Evolutionary conservation across 1,284 basidiomycete species (phyloP), one percentile per base, ranked within the genome.

Genomic region (Moesziomyces aphidis): DNA sequence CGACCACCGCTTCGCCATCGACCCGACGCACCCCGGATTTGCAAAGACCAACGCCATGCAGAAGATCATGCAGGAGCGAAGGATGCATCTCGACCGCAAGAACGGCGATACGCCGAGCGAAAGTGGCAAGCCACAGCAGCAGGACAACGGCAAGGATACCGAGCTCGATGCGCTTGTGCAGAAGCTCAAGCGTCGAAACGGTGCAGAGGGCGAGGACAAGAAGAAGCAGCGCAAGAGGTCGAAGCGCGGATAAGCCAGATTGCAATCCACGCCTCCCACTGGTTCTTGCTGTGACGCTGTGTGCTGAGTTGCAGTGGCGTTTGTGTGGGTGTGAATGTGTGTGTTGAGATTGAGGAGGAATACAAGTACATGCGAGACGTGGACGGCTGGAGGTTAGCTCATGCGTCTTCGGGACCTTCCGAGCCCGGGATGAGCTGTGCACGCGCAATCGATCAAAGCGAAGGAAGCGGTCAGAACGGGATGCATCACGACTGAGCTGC

Each of bases 1-100:
- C 74, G 93, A 99, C 82, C 90, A 94, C 79, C 89, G 91, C 48
- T 99, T 93, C 81, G 95, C 96, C 0, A 94, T 99, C 77, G 97
- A 99, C 85, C 96, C 97, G 22, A 93, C 90, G 51, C 93, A 98
- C 86, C 94, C 96, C 17, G 75, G 78, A 34, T 83, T 83, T 53
- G 65, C 80, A 24, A 79, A 82, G 76, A 84, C 83, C 8, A 76
- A 81, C 45, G 80, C 69, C 44, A 84, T 83, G 81, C 55, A 79
- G 60, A 69, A 72, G 67, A 75, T 83, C 24, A 61, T 84, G 48
- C 62, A 74, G 15, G 81, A 80, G 55, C 55, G 77, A 44, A 55
- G 76, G 42, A 69, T 60, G 58, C 13, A 54, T 49, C 58, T 72
- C 53, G 62, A 66, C 50, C 28, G 24, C 7, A 43, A 50, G 44